Base-by-base conservation (phyloP, 2,329 filamentous ascomycete species). In the Elsinoe fawcettii region DNA sequence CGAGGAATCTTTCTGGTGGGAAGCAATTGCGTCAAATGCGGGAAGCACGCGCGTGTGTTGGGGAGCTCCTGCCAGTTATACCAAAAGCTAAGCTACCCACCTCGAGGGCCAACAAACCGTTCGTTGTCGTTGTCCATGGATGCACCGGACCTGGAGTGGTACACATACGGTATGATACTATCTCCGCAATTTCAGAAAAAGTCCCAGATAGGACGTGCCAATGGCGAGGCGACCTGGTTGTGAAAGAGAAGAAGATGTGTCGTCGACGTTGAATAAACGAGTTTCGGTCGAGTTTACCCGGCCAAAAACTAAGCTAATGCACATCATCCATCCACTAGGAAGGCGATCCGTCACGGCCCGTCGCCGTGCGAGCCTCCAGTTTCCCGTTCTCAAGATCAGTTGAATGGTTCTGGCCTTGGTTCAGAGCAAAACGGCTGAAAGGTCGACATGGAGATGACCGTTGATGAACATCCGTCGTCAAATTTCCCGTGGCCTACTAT, bases 361-460 rank as follows among this genome's bases (percentile, higher is more conserved):
- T 6, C 7, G 14, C 8, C 11, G 47, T 11, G 27, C 9, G 30
- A 53, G 30, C 23, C 49, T 23, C 6, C 23, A 37, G 16, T n/a
- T 32, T 53, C 23, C 49, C 49, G 12, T n/a, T 37, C 16, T 23
- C 14, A 5, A 14, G 18, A n/a, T 12, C 30, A 39, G 34, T 37
- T 39, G 30, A 25, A 23, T 18, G 20, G 16, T 36, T 53, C 49
- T 53, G 49, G 30, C 32, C 34, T 53, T 36, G 34, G 32, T 36
- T 16, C 20, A 16, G 14, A 22, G 16, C 16, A 25, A n/a, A 53
- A 53, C 49, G 49, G n/a, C 39, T 20, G 9, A 12, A 2, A 39
- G 8, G 54, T 56, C 54, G 54, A 49, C 54, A 46, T 56, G 54
- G 54, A 56, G 54, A 56, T 56, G 54, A 32, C 39, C 54, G 54